Conservation (phyloP, 768 basidiomycete genomes). For the Roridomyces roridus region DNA sequence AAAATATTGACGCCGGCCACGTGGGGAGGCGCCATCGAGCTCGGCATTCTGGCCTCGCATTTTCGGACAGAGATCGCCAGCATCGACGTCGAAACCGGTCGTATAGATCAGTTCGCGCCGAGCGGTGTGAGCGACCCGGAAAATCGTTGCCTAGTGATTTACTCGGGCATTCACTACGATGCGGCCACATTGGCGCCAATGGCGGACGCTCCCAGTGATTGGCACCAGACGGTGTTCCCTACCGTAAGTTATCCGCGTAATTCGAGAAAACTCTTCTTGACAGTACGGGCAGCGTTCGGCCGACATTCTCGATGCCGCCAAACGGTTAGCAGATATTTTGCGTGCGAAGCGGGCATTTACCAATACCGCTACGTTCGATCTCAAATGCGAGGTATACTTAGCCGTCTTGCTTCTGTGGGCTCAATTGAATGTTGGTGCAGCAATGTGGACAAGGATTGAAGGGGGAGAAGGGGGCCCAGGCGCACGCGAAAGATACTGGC, state of each 20-base stretch:
- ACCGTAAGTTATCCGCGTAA: slow-evolving; percentile 45
- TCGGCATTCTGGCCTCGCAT: slow-evolving; percentile 82
- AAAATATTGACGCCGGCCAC: slow-evolving; percentile 81
- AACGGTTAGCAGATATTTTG: slow-evolving; percentile 73
- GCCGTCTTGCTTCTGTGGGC: background rate
- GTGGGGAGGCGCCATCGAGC: slow-evolving; percentile 98
- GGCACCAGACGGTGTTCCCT: slow-evolving; percentile 89
- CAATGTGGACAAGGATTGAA: slow-evolving; percentile 85
- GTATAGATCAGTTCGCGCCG: slow-evolving; percentile 83
- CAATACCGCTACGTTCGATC: slow-evolving; percentile 89
- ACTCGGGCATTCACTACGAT: slow-evolving; percentile 98
- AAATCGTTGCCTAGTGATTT: slow-evolving; percentile 77
- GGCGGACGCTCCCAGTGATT: slow-evolving; percentile 77
- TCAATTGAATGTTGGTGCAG: slow-evolving; percentile 39
- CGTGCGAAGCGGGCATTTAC: slow-evolving; percentile 85
- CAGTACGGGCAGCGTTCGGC: background rate
- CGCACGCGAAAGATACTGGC: slow-evolving; percentile 87
- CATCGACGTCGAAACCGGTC: slow-evolving; percentile 91
- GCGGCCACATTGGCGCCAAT: slow-evolving; percentile 84
- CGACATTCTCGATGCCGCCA: slow-evolving; percentile 62
- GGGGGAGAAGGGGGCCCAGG: slow-evolving; percentile 92
- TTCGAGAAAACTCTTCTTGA: background rate
- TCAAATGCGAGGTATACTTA: slow-evolving; percentile 87
- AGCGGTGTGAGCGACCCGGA: slow-evolving; percentile 42
- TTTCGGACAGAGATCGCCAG: slow-evolving; percentile 87